Evolutionary conservation across 1,284 basidiomycete genomes (phyloP), one percentile per base, ranked within the genome.

Genomic region (Trichosporon coremiiforme): DNA sequence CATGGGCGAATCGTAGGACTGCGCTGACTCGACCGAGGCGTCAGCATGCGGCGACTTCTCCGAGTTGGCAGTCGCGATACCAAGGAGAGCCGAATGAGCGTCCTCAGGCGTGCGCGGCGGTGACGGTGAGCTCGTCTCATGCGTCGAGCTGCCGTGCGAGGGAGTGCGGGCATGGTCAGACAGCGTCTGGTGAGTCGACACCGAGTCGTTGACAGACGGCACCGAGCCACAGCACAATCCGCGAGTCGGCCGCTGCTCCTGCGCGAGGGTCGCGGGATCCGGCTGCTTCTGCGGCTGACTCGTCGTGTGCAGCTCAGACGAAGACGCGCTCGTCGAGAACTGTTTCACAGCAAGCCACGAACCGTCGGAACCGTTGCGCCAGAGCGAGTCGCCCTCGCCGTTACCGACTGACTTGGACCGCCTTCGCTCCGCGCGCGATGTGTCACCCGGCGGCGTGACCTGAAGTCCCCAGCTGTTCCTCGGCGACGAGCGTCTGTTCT

Each of bases 111-210:
- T 82, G 2, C 71, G 74, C 2, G 82, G 83, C 17, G 81, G 81
- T 8, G 78, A 78, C 8, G 82, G 80, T 13, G 81, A 80, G 25
- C 76, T 73, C 3, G 80, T 79, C 25, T 80, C 82, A 53, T 80
- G 76, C 2, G 76, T 79, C 13, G 80, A 81, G 22, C 78, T 78
- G 2, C 78, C 76, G 22, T 78, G 76, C 0, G 82, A 83, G n/a
- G 79, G 78, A 0, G 82, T 81, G n/a, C 79, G 74, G 22, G 74
- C 77, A 67, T 82, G 80, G 66, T 79, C 78, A 3, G 75, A 77
- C 22, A 76, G 78, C 15, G 78, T 77, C n/a, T 53, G 53, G 31
- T 68, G 69, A 1, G 71, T 70, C 35, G 71, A 70, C 12, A 68
- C 65, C 15, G 70, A 71, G 50, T 70, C 69, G 60, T 66, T 35